Evolutionary conservation across 441 rosid species (phyloP).

Genomic region (Flueggea neowawraea): DNA sequence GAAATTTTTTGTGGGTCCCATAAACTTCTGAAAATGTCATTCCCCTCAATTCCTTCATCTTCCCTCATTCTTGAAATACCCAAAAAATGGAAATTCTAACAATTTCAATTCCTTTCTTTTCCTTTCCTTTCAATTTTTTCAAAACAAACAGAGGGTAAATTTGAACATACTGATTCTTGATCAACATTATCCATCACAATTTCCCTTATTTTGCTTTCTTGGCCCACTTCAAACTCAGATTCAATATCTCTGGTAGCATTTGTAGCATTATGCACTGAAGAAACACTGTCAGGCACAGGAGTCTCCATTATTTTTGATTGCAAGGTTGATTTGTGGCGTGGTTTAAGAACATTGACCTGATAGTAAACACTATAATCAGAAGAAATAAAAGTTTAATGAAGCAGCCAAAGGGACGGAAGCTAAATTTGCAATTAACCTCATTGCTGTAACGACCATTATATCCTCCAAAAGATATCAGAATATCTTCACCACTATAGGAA

Average conservation of each 20-base stretch:
- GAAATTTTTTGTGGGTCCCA: no score
- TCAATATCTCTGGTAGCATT: constrained; percentile 78
- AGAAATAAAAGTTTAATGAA: constrained; percentile 11
- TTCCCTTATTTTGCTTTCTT: constrained; percentile 88
- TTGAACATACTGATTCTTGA: constrained; percentile 48
- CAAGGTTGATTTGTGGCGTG: constrained; percentile 90
- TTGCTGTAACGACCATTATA: constrained; percentile 91
- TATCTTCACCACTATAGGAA: constrained; percentile 76
- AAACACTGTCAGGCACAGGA: constrained; percentile 71
- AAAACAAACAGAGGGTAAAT: no score
- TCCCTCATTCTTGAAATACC: neutral
- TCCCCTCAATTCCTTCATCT: no score
- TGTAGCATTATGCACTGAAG: constrained; percentile 66
- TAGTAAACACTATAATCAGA: constrained; percentile 14
- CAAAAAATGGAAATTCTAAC: no score
- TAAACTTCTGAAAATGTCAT: no score
- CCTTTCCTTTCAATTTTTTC: no score
- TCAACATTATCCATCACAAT: constrained; percentile 71
- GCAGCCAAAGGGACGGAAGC: constrained; percentile 1
- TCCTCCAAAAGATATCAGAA: constrained; percentile 89
- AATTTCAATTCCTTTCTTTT: no score
- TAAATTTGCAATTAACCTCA: constrained; percentile 53
- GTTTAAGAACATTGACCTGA: constrained; percentile 91
- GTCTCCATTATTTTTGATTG: constrained; percentile 56
- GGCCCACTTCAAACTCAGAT: constrained; percentile 73